Conservation (phyloP, 768 basidiomycete species). For the Tubosaeta sp. region DNA sequence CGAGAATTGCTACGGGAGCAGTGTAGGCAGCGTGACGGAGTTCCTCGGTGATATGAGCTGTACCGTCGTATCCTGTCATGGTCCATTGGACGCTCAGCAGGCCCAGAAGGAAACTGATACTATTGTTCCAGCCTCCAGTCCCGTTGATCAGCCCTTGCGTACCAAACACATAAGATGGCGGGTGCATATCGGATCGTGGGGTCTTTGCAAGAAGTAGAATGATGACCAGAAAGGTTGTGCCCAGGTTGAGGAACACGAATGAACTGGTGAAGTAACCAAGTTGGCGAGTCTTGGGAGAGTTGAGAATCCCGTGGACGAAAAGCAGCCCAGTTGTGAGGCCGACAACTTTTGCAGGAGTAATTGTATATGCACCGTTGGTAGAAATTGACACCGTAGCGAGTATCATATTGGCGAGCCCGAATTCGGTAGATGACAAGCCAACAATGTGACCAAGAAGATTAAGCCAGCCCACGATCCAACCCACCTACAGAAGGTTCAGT, state of each 20-base stretch:
- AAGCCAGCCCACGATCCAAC: conserved; percentile 33
- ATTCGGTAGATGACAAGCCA: conserved; percentile 31
- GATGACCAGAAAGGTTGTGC: conserved; percentile 39
- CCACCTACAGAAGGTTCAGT: conserved; percentile 13
- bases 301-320: conserved; percentile 38
- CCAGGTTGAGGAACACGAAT: conserved; percentile 45
- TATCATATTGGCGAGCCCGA: conserved; percentile 35
- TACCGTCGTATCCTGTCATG: conserved; percentile 33
- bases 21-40: conserved; percentile 50
- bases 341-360: conserved; percentile 38
- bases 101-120: conserved; percentile 43
- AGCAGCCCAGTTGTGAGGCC: conserved; percentile 40
- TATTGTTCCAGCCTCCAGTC: conserved; percentile 39
- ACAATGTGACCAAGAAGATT: conserved; percentile 23
- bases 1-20: conserved; percentile 41
- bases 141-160: conserved; percentile 36
- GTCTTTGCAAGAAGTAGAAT: conserved; percentile 42
- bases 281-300: conserved; percentile 40
- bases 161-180: conserved; percentile 54
- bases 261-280: conserved; percentile 32
- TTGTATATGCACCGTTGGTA: conserved; percentile 31
- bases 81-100: conserved; percentile 48
- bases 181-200: conserved; percentile 48
- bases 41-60: conserved; percentile 37
- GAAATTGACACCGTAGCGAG: conserved; percentile 24